phyloP scores from a whole-genome alignment of 106 monocot genomes.

The Phalaenopsis equestris region DNA sequence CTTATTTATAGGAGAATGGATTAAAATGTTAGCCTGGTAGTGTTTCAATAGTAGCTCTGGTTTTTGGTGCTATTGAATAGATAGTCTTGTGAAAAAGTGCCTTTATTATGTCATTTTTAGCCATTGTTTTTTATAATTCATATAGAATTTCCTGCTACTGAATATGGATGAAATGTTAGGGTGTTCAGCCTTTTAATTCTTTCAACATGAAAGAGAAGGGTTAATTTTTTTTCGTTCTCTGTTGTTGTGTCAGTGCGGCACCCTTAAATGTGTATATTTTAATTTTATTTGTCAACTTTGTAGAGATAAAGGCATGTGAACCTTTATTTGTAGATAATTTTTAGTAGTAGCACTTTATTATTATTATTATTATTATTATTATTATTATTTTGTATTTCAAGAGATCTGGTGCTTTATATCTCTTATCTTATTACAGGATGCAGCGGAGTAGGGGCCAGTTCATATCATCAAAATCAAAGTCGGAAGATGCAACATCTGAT shows the following conservation, averaged over 20 bases:
- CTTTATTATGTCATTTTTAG: not conserved
- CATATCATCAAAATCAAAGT: constrained; percentile 83
- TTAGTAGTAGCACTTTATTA: not conserved
- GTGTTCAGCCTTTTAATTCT: not conserved
- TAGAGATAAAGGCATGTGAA: not conserved
- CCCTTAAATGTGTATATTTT: not conserved
- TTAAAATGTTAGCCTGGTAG: too few species aligned
- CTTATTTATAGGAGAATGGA: too few species aligned
- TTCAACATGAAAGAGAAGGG: not conserved
- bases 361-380: too few species aligned
- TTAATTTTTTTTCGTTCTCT: not conserved
- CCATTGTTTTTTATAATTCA: not conserved
- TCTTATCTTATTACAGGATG: constrained; percentile 50
- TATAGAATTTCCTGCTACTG: not conserved
- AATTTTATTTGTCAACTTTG: not conserved
- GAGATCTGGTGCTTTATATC: not conserved
- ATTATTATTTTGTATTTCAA: not conserved
- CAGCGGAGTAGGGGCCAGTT: constrained; percentile 88
- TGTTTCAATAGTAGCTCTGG: too few species aligned
- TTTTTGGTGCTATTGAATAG: too few species aligned
- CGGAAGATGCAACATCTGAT: constrained; percentile 47
- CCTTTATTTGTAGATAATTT: not conserved
- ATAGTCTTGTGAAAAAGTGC: not conserved
- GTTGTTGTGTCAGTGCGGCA: not conserved
- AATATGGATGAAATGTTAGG: not conserved